Evolutionary conservation across 2,329 filamentous ascomycete species (phyloP).

Genomic region (Cladosporium sp.): DNA sequence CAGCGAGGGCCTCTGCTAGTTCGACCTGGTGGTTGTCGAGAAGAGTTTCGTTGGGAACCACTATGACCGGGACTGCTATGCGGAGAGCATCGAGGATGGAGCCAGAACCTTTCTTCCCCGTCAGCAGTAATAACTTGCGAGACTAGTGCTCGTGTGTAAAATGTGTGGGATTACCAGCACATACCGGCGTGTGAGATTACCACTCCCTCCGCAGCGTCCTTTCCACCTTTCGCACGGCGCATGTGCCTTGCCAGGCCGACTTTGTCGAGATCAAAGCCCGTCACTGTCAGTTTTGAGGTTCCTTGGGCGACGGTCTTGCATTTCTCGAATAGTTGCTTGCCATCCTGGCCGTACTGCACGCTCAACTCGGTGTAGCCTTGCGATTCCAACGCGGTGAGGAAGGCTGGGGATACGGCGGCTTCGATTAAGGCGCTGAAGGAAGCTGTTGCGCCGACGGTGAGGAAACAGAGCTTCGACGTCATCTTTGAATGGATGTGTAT

Average conservation of each 20-base stretch:
- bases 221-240: constrained; percentile 41
- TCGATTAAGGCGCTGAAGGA: constrained; percentile 69
- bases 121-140: background rate
- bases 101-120: constrained; percentile 74
- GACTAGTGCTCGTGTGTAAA: too few species aligned
- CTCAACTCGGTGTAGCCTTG: constrained; percentile 65
- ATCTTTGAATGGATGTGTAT: background rate
- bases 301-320: constrained; percentile 26
- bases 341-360: constrained; percentile 75
- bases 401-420: constrained; percentile 57
- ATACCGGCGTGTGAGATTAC: constrained; percentile 81
- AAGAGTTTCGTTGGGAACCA: constrained; percentile 78
- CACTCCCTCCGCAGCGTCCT: constrained; percentile 56
- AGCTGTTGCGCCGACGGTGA: constrained; percentile 90
- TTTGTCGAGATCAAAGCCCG: constrained; percentile 62
- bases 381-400: constrained; percentile 56
- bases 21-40: constrained; percentile 90
- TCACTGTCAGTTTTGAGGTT: constrained; percentile 43
- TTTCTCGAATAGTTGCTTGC: constrained; percentile 49
- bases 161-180: too few species aligned
- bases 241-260: constrained; percentile 58
- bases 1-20: constrained; percentile 70
- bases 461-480: constrained; percentile 58
- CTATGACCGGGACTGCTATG: constrained; percentile 69
- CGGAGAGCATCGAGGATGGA: constrained; percentile 80